phyloP scores from a whole-genome alignment of 2,329 filamentous ascomycete species.

The Clarireedia paspali region DNA sequence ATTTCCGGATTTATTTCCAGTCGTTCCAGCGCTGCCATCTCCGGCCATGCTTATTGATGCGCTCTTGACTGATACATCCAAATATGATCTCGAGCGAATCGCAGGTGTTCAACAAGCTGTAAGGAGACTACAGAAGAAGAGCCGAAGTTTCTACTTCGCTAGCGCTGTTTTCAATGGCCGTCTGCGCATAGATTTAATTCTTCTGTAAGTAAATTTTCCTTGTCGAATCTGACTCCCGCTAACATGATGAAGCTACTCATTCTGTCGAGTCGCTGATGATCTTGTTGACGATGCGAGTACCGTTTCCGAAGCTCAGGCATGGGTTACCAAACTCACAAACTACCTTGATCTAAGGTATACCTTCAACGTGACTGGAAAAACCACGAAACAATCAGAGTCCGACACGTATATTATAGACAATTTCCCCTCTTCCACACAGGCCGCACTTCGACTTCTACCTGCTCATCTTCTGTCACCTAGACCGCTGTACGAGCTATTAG shows the following conservation, averaged over 20 bases:
- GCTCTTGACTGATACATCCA: slow-evolving; percentile 36
- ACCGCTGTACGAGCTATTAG: slow-evolving; percentile 56
- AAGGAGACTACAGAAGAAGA: slow-evolving; percentile 51
- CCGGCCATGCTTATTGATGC: slow-evolving; percentile 44
- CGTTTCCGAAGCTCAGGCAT: slow-evolving; percentile 43
- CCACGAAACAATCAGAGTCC: slow-evolving; percentile 14
- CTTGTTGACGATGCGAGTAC: slow-evolving; percentile 58
- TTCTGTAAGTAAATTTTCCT: slow-evolving; percentile 41
- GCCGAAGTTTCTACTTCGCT: slow-evolving; percentile 66
- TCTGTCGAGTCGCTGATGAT: slow-evolving; percentile 67
- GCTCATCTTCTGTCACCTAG: slow-evolving; percentile 45
- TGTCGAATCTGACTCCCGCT: slow-evolving; percentile 1
- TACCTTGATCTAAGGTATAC: slow-evolving; percentile 50
- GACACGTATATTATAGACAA: slow-evolving; percentile 18
- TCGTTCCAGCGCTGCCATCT: slow-evolving; percentile 40
- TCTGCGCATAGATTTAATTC: slow-evolving; percentile 58
- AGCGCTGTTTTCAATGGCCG: slow-evolving; percentile 61
- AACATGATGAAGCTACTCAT: slow-evolving; percentile 50
- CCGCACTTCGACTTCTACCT: slow-evolving; percentile 53
- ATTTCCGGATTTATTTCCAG: slow-evolving; percentile 50
- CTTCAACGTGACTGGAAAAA: slow-evolving; percentile 22
- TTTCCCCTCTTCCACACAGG: slow-evolving; percentile 23
- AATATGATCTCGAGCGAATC: slow-evolving; percentile 52
- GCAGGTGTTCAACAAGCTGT: slow-evolving; percentile 52
- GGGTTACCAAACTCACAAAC: slow-evolving; percentile 49